Base-by-base conservation (phyloP, 202 grass and related monocot species). In the Dendrocalamus latiflorus region DNA sequence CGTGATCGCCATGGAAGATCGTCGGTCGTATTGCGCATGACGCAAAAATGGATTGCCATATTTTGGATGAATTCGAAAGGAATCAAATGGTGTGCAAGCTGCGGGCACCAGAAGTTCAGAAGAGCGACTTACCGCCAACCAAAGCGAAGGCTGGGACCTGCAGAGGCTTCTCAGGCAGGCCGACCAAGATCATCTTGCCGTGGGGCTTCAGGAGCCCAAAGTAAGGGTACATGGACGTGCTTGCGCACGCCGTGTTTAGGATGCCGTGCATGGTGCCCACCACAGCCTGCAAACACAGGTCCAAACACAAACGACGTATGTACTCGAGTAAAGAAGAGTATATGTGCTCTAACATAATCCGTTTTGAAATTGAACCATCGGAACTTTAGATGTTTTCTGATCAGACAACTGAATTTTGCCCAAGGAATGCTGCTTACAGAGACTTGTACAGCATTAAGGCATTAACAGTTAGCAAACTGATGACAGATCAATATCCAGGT, bases 241-340 rank as follows among this genome's bases (percentile, higher is more conserved):
- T 64, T 43, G 90, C 89, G 45, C 80, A 95, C 21, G 91, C 92
- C 1, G 92, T 98, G 79, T 94, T 77, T 18, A 98, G 69, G 68
- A 98, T 98, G 28, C 89, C 95, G 64, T 98, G 88, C 95, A 98
- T 91, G 36, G 82, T 95, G 39, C 91, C 85, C 76, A 47, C 68
- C 30, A 54, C 91, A 70, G 91, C 69, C 93, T 93, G 53, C 14
- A 55, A 9, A 64, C 36, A 76, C 1, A 65, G 22, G 70, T 63
- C 16, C 21, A 70, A 56, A 28, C 13, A 18, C 37, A 88, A 6
- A 12, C 10, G 42, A 14, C 0, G 20, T 56, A 56, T 34, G 36
- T 15, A 68, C 6, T 20, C 3, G 0, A 14, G 13, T 18, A 63
- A 71, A 61, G 42, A 28, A 24, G 13, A 20, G 3, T 12, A 51